Evolutionary conservation across 257 asterid species (phyloP), one percentile per base, ranked within the genome.

Genomic region (Petrea volubilis): DNA sequence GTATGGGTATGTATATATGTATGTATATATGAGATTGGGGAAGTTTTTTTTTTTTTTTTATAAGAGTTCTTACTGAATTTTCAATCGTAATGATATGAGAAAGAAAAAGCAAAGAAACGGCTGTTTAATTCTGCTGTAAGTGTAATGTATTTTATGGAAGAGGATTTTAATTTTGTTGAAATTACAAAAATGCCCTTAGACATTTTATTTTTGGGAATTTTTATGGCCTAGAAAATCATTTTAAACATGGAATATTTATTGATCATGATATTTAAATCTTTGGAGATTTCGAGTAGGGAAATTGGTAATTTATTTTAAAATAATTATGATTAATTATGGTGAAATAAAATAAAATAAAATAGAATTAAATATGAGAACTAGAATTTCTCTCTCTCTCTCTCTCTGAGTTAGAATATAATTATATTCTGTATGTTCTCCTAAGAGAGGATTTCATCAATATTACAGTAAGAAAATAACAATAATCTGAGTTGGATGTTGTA

Each of bases 1-100:
- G 68, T 31, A 43, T 24, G 23, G 7, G 14, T 24, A 40, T 23
- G 53, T 47, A 28, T 31, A 21, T 43, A 49, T 15, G 8, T 55
- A 20, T 5, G 5, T 31, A 31, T 31, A 7, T 31, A 31, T 31
- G 7, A 31, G 7, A 31, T 31, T 31, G 36, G 8, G 6, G 51
- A 36, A 21, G 74, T 33, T 66, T 74, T 61, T 24, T 40, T 28
- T n/a, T n/a, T n/a, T n/a, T n/a, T 27, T 68, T 60, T 60, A n/a
- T n/a, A n/a, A 40, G 70, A 74, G 40, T 34, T 62, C 47, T 21
- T 20, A 41, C 34, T 17, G 41, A 21, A 25, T 18, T 49, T 64
- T 17, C 18, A 41, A 65, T 36, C 38, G 60, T 21, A 68, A 58
- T 66, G 60, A 23, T 29, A 31, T 31, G 38, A 31, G 53, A 49